These are phyloP conservation scores for Pichia nanzhaoensis DNA, from an alignment of 805 yeast genomes.

Conservation along the genomic window DNA sequence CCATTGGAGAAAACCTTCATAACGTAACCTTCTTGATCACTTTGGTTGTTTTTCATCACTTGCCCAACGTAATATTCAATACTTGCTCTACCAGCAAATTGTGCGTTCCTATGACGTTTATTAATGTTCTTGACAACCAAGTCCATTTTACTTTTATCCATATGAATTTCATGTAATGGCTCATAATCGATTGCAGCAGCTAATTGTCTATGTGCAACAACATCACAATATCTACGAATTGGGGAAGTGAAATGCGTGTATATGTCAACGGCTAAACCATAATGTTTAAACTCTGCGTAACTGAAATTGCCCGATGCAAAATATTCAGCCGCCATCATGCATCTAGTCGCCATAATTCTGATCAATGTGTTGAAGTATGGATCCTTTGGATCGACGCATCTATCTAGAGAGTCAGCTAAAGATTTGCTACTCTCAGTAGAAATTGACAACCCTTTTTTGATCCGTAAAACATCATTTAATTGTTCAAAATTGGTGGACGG, in stretches of 20 bases:
- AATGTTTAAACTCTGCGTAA: constrained; percentile 88
- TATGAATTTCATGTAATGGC: constrained; percentile 67
- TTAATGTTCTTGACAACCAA: constrained; percentile 82
- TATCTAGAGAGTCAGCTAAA: constrained; percentile 87
- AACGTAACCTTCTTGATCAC: constrained; percentile 80
- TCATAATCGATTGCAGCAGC: constrained; percentile 99
- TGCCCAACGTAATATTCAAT: constrained; percentile 98
- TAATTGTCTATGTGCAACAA: constrained; percentile 93
- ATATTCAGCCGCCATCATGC: constrained; percentile 99
- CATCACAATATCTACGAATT: constrained; percentile 95
- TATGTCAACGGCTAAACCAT: constrained; percentile 95
- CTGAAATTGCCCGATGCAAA: constrained; percentile 87
- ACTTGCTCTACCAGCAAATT: constrained; percentile 97
- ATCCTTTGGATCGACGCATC: constrained; percentile 76
- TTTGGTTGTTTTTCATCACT: constrained; percentile 81
- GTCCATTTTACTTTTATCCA: constrained; percentile 89
- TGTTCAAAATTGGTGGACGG: constrained; percentile 89
- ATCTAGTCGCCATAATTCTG: constrained; percentile 95
- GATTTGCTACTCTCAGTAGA: constrained; percentile 83
- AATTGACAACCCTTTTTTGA: constrained; percentile 67
- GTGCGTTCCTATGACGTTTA: constrained; percentile 94
- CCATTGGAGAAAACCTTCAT: constrained; percentile 93
- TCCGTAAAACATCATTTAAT: constrained; percentile 81
- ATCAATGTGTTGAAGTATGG: constrained; percentile 88
- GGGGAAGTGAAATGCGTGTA: constrained; percentile 99